Evolutionary conservation across 192 early-diverging fungal genomes (phyloP).

Genomic region (Cladochytrium replicatum): DNA sequence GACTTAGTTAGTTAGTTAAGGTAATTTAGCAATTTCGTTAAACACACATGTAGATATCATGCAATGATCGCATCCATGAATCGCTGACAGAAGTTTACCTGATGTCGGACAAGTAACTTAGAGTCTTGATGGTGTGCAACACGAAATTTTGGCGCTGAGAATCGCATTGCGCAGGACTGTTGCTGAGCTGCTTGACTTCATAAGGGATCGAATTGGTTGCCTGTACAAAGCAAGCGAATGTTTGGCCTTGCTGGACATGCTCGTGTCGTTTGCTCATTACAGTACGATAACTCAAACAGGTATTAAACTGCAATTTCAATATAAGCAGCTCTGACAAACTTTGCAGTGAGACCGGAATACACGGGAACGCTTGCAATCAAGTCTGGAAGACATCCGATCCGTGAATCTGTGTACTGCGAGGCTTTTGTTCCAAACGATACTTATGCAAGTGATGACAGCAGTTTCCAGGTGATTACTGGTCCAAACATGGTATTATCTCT

Average conservation of each 20-base stretch:
- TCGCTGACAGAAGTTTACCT: slow-evolving; percentile 74
- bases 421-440: slow-evolving; percentile 65
- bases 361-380: slow-evolving; percentile 68
- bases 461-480: slow-evolving; percentile 74
- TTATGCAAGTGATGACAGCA: slow-evolving; percentile 36
- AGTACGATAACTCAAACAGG: slow-evolving; percentile 48
- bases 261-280: slow-evolving; percentile 60
- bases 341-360: slow-evolving; percentile 64
- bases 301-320: slow-evolving; percentile 4
- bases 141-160: background rate
- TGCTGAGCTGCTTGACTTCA: slow-evolving; percentile 33
- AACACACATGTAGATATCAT: slow-evolving; percentile 42
- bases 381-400: slow-evolving; percentile 64
- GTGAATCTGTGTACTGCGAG: slow-evolving; percentile 28
- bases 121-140: too few species aligned
- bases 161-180: slow-evolving; percentile 26
- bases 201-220: slow-evolving; percentile 47
- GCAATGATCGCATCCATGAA: slow-evolving; percentile 71
- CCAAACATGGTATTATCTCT: slow-evolving; percentile 65
- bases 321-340: background rate
- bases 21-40: background rate
- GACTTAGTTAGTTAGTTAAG: slow-evolving; percentile 44
- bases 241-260: slow-evolving; percentile 70
- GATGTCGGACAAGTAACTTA: slow-evolving; percentile 68
- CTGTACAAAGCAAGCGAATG: slow-evolving; percentile 68